These are phyloP conservation scores for Nymphaea thermarum DNA, from an alignment of 164 flowering plant species.

Conservation along the genomic window DNA sequence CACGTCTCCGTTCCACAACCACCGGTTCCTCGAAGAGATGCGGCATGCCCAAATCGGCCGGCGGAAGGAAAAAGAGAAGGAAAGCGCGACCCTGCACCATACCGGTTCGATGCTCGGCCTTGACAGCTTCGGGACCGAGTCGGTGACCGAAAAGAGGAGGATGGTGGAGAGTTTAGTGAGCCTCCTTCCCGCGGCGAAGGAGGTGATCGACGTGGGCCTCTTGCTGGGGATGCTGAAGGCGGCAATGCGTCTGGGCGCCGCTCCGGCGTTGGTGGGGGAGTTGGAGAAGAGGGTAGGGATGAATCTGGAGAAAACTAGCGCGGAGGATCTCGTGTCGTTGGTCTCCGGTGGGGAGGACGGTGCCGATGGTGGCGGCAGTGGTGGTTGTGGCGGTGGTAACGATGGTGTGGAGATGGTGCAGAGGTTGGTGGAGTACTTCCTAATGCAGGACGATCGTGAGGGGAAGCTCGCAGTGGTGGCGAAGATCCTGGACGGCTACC, in stretches of 20 bases:
- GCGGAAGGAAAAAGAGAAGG: no score
- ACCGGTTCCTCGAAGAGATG: no score
- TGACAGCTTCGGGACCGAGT: no score
- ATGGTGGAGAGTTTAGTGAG: slow-evolving; percentile 27
- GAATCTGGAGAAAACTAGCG: slow-evolving; percentile 21
- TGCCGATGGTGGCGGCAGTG: slow-evolving; percentile 23
- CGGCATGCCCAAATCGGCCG: no score
- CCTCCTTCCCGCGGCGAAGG: slow-evolving; percentile 25
- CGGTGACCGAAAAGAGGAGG: slow-evolving; percentile 4
- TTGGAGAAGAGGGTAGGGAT: slow-evolving; percentile 24
- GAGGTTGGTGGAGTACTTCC: slow-evolving; percentile 19
- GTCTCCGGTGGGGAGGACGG: slow-evolving; percentile 18
- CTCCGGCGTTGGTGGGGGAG: slow-evolving; percentile 7
- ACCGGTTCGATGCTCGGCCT: no score
- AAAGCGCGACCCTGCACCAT: no score
- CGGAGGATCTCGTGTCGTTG: slow-evolving; percentile 17
- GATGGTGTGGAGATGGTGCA: slow-evolving; percentile 20
- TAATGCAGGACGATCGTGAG: slow-evolving; percentile 7
- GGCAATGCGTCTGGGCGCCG: slow-evolving; percentile 17
- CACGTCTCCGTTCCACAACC: no score
- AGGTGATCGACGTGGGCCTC: slow-evolving; percentile 31
- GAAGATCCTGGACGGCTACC: slow-evolving; percentile 31
- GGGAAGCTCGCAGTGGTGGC: slow-evolving; percentile 15
- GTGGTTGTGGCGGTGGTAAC: no score
- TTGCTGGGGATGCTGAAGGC: slow-evolving; percentile 33